A percentile compares a stretch with the other conserved stretches of the same genome.
Conservation (phyloP, 1,139 yeast species). For the Candida tetrigidarum region DNA sequence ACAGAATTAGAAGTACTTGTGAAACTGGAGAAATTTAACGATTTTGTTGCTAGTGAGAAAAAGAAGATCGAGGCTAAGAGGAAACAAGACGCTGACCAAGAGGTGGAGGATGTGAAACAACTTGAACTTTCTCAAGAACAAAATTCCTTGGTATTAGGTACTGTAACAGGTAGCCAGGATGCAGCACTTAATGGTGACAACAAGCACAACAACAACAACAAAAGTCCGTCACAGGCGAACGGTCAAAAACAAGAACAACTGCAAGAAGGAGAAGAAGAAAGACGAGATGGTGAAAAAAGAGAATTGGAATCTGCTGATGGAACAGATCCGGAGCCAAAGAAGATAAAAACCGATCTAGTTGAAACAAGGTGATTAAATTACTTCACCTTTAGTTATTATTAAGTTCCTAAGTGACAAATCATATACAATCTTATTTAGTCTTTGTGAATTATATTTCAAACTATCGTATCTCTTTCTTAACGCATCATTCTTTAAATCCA, state of each 20-base stretch:
- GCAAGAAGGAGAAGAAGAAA: no score
- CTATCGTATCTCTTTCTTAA: constrained; percentile 35
- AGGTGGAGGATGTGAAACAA: not conserved
- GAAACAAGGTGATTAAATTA: constrained; percentile 10
- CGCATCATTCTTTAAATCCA: constrained; percentile 35
- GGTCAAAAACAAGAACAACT: no score
- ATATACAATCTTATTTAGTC: constrained; percentile 33
- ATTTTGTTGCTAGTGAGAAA: constrained; percentile 23
- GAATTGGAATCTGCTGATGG: constrained; percentile 1
- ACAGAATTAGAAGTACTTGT: constrained; percentile 35
- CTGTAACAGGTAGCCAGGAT: not conserved
- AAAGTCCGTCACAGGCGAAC: no score
- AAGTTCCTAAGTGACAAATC: constrained; percentile 27
- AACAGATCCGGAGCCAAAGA: not conserved
- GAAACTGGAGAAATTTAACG: constrained; percentile 36
- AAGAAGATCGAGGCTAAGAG: not conserved
- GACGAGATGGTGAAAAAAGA: not conserved
- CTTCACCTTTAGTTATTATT: constrained; percentile 20
- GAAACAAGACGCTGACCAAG: constrained; percentile 6
- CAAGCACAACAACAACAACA: no score
- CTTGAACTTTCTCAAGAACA: not conserved
- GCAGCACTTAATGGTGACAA: not conserved
- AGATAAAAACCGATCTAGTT: constrained; percentile 1
- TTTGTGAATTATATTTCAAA: constrained; percentile 33
- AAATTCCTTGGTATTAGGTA: no score